A percentile compares a stretch with the other conserved stretches of the same genome.
Evolutionary conservation across 2,329 filamentous ascomycete genomes (phyloP).

Genomic region (Xylariales sp.): DNA sequence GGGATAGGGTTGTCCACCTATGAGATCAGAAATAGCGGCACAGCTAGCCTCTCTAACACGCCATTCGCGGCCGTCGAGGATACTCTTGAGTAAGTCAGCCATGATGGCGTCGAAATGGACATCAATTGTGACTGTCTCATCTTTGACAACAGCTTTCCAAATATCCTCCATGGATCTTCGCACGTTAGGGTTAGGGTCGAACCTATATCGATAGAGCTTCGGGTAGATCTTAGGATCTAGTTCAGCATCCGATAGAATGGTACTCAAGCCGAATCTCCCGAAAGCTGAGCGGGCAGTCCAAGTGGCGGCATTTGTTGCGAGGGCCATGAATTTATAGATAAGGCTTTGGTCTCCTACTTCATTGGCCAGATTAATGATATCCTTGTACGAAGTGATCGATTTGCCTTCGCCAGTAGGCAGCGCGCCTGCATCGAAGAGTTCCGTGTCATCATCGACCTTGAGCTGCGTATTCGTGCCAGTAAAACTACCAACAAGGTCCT

Average conservation of each 20-base stretch:
- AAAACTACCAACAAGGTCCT: slow-evolving; percentile 88
- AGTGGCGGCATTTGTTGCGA: slow-evolving; percentile 94
- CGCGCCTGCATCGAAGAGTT: slow-evolving; percentile 91
- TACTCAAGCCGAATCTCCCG: slow-evolving; percentile 91
- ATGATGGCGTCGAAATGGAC: slow-evolving; percentile 90
- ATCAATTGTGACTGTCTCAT: slow-evolving; percentile 80
- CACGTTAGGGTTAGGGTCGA: slow-evolving; percentile 94
- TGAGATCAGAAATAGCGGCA: slow-evolving; percentile 85
- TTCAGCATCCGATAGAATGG: slow-evolving; percentile 86
- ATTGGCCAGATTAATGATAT: slow-evolving; percentile 94
- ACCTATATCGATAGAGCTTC: slow-evolving; percentile 92
- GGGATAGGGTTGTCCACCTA: slow-evolving; percentile 80
- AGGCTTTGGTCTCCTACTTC: slow-evolving; percentile 95
- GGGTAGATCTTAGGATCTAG: slow-evolving; percentile 95
- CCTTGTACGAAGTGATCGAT: slow-evolving; percentile 94
- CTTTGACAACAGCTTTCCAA: slow-evolving; percentile 95
- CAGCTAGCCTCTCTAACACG: slow-evolving; percentile 92
- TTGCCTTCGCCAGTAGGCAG: slow-evolving; percentile 89
- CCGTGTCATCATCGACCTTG: slow-evolving; percentile 89
- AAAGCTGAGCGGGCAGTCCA: slow-evolving; percentile 98
- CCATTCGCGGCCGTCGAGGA: slow-evolving; percentile 88
- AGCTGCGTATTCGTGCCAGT: slow-evolving; percentile 80
- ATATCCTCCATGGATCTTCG: slow-evolving; percentile 97
- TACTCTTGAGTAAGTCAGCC: slow-evolving; percentile 84
- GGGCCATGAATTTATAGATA: slow-evolving; percentile 98